Evolutionary conservation across 768 basidiomycete species (phyloP).

Genomic region (Lactarius evosmus): DNA sequence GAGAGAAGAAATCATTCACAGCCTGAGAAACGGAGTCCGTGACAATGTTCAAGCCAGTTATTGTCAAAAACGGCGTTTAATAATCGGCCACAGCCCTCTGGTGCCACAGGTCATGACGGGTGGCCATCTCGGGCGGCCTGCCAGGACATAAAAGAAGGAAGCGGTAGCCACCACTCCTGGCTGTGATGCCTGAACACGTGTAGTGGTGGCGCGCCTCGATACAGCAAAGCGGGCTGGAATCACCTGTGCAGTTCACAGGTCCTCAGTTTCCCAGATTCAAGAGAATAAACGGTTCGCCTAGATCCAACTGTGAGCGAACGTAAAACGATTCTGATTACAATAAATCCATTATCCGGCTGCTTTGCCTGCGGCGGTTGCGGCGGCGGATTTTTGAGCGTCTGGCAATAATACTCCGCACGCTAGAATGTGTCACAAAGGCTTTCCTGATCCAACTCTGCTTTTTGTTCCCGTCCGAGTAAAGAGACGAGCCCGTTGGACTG

Average conservation of each 20-base stretch:
- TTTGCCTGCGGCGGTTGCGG: neutral
- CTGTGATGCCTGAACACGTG: neutral
- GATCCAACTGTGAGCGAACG: neutral
- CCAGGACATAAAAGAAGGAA: neutral
- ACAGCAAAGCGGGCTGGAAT: neutral
- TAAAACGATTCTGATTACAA: neutral
- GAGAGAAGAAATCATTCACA: neutral
- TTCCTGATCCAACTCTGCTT: neutral
- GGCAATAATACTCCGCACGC: neutral
- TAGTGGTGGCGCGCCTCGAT: neutral
- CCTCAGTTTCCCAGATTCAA: neutral
- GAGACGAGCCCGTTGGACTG: conserved; percentile 1
- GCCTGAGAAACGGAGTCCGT: neutral
- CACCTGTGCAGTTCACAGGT: neutral
- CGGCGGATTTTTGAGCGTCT: neutral
- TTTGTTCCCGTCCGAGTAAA: neutral
- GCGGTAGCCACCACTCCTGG: neutral
- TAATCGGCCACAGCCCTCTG: neutral
- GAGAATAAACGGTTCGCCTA: neutral
- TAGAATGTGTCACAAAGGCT: neutral
- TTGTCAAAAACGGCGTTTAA: neutral
- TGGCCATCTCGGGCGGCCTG: conserved; percentile 2
- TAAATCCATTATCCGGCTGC: conserved; percentile 4
- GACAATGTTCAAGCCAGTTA: neutral
- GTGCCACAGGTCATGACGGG: neutral